Base-by-base conservation (phyloP, 306 rosid genomes). In the Vigna reflexopilosa region DNA sequence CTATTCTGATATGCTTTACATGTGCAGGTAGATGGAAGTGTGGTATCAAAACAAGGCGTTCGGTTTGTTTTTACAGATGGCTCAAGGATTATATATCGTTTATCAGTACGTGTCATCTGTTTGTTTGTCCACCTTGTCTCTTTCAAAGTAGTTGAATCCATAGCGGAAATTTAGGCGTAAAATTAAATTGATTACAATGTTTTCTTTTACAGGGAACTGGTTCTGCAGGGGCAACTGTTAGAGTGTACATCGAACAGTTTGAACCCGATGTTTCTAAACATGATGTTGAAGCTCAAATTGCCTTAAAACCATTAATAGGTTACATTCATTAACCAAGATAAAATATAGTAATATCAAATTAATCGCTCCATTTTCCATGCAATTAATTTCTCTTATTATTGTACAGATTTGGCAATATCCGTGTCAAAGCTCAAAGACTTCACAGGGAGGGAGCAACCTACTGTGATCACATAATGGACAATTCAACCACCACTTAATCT, bases 11-110 rank as follows among this genome's bases (percentile, higher is more conserved):
- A 11, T 68, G 4, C 56, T 73, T 71, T 5, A 16, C 15, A 68
- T 73, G 11, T 77, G 75, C 85, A 96, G 98, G 98, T 96, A 42
- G 99, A 96, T 79, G 96, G 96, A 72, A 91, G 93, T 68, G 88
- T 93, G 42, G 90, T 88, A 65, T 91, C 97, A 69, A 93, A 93
- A 84, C 99, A 96, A 89, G 99, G 98, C 12, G 90, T 96, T 68
- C 93, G 97, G 26, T 93, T 93, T 85, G 92, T 96, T 86, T 96
- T 93, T 67, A 86, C 94, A 0, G 99, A 96, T 83, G 99, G 99
- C 17, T 96, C 99, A 3, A 90, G 98, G 85, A 93, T 96, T 79
- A 96, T 96, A 80, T 96, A 77, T 80, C 98, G 98, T 58, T 86
- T 96, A 96, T 96, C 97, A 2, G 99, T 96, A 89, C 15, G 91